Conservation (phyloP, 2,329 filamentous ascomycete genomes). For the Aspergillus sp. region DNA sequence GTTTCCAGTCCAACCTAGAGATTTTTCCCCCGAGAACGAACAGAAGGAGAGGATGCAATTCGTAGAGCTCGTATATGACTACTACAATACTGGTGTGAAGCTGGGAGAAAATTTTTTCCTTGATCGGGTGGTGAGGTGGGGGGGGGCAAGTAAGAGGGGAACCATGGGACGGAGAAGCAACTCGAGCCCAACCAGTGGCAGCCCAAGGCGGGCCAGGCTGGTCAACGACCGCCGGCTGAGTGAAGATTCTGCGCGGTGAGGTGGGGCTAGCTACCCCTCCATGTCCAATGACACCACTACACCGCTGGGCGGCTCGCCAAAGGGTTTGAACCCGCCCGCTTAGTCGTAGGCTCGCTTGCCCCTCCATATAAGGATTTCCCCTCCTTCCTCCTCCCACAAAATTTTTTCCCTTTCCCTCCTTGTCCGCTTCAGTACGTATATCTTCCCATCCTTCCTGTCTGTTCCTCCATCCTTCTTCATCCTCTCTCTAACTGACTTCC, state of each 20-base stretch:
- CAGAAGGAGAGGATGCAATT: not conserved
- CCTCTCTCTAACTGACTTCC: constrained; percentile 26
- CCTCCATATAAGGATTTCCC: constrained; percentile 49
- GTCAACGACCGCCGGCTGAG: constrained; percentile 16
- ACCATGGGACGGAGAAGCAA: constrained; percentile 25
- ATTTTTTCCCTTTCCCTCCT: constrained; percentile 36
- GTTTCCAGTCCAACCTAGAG: constrained; percentile 11
- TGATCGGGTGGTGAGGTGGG: constrained; percentile 14
- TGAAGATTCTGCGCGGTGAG: constrained; percentile 32
- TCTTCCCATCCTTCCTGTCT: constrained; percentile 26
- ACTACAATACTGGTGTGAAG: constrained; percentile 13
- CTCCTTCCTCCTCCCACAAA: constrained; percentile 41
- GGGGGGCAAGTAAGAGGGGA: constrained; percentile 22
- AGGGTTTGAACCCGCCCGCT: constrained; percentile 36
- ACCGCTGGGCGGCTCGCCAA: constrained; percentile 11
- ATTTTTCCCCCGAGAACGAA: no score
- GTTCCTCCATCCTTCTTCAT: constrained; percentile 6
- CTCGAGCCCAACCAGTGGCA: constrained; percentile 1
- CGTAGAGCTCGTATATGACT: not conserved
- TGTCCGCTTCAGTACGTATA: constrained; percentile 48
- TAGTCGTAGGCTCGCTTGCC: constrained; percentile 42
- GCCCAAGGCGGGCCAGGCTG: constrained; percentile 7
- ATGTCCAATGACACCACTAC: constrained; percentile 25
- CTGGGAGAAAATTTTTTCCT: constrained; percentile 22
- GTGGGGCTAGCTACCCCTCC: constrained; percentile 26